Percentiles rank a stretch among this genome's conserved stretches.
These are phyloP conservation scores for Catunica adiposa DNA, from an alignment of 2,329 filamentous ascomycete species.

Conservation along the genomic window DNA sequence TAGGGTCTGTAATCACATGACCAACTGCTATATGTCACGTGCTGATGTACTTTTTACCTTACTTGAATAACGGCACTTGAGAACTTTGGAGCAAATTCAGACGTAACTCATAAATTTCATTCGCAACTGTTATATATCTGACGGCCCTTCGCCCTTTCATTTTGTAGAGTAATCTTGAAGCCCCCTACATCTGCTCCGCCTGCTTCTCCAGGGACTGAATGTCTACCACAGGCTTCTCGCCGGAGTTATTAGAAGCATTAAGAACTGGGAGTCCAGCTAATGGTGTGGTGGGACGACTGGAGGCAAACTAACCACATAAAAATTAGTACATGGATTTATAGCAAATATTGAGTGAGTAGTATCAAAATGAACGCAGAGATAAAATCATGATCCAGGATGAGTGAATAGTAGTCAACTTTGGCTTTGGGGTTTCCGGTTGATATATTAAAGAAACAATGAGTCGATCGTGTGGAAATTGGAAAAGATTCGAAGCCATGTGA, in stretches of 20 bases:
- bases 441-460: not conserved
- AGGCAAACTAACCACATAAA: slow-evolving; percentile 6
- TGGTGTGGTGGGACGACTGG: slow-evolving; percentile 11
- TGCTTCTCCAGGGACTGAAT: slow-evolving; percentile 16
- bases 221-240: not conserved
- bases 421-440: not conserved
- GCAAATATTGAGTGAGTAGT: not conserved
- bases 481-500: not conserved
- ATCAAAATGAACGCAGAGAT: not conserved
- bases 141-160: too few species aligned
- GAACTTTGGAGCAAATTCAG: too few species aligned
- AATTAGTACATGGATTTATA: not conserved
- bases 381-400: not conserved
- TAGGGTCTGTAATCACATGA: too few species aligned
- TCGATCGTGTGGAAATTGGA: not conserved
- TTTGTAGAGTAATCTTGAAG: not conserved
- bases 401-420: not conserved
- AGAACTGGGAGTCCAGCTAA: slow-evolving; percentile 2
- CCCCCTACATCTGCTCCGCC: slow-evolving; percentile 16
- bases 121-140: too few species aligned
- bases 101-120: too few species aligned
- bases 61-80: too few species aligned
- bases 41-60: too few species aligned
- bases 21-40: too few species aligned
- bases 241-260: not conserved